These are phyloP conservation scores for Cyberlindnera suaveolens DNA, from an alignment of 805 yeast genomes.

Conservation along the genomic window DNA sequence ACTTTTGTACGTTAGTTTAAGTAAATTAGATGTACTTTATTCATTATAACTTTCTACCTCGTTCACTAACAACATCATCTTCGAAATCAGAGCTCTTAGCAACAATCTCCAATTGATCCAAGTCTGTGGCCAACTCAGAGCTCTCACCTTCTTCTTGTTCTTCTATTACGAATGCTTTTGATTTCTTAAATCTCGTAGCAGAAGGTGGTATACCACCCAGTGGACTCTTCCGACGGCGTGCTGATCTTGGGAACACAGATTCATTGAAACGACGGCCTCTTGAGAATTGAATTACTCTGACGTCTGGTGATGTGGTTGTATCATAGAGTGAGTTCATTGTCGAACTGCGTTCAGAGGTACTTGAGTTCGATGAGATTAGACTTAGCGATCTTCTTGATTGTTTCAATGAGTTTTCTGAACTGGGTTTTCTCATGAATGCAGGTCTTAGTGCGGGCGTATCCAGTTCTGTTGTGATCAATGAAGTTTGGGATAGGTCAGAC, in stretches of 20 bases:
- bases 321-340: conserved; percentile 35
- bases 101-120: conserved; percentile 17
- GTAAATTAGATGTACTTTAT: not conserved
- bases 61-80: conserved; percentile 8
- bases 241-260: conserved; percentile 18
- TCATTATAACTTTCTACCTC: not conserved
- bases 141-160: conserved; percentile 20
- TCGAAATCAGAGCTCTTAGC: conserved; percentile 22
- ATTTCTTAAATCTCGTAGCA: conserved; percentile 15
- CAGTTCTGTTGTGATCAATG: conserved; percentile 11
- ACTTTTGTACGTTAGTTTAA: not conserved
- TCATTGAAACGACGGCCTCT: conserved; percentile 18
- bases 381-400: conserved; percentile 29
- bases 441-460: conserved; percentile 14
- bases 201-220: conserved; percentile 18
- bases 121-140: conserved; percentile 17
- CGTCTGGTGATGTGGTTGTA: conserved; percentile 27
- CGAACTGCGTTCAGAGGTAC: conserved; percentile 33
- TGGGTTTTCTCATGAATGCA: conserved; percentile 14
- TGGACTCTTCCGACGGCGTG: conserved; percentile 24
- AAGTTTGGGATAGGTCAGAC: conserved; percentile 42
- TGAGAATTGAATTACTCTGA: conserved; percentile 15
- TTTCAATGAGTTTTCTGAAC: conserved; percentile 20
- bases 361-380: conserved; percentile 32
- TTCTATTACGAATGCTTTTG: conserved; percentile 14